Percentiles rank a stretch among this genome's conserved stretches.
These are phyloP conservation scores for Exophiala sp. DNA, from an alignment of 2,329 filamentous ascomycete species.

Conservation along the genomic window DNA sequence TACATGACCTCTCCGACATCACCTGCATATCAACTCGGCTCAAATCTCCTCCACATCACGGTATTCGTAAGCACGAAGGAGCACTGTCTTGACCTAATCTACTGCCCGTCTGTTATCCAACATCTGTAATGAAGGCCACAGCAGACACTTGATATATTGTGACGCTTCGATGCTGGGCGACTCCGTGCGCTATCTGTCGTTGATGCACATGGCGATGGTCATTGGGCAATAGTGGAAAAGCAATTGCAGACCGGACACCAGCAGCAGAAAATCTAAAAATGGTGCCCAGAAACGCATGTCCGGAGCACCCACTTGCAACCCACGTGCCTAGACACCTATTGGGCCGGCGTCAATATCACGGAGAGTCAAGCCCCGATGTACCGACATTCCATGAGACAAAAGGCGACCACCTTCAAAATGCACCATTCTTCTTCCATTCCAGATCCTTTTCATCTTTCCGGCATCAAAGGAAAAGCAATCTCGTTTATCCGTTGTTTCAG, in stretches of 20 bases:
- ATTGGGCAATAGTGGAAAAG: not conserved
- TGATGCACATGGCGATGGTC: not conserved
- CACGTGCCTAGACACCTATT: slow-evolving; percentile 13
- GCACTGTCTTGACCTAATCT: too few species aligned
- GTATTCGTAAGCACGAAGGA: too few species aligned
- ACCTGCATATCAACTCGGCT: too few species aligned
- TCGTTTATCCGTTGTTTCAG: too few species aligned
- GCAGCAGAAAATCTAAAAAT: slow-evolving; percentile 10
- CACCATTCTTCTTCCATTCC: too few species aligned
- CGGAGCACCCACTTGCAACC: not conserved
- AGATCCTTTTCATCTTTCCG: too few species aligned
- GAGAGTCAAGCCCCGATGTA: slow-evolving; percentile 12
- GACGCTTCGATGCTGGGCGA: not conserved
- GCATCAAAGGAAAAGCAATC: too few species aligned
- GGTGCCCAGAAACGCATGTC: slow-evolving; percentile 10
- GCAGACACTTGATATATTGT: not conserved
- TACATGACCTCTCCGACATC: too few species aligned
- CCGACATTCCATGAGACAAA: slow-evolving; percentile 9
- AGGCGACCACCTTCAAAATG: too few species aligned
- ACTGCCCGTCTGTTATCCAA: too few species aligned
- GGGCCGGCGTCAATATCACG: slow-evolving; percentile 14
- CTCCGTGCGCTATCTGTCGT: not conserved
- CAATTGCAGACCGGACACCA: not conserved
- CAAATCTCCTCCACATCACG: too few species aligned
- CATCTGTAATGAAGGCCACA: too few species aligned